A percentile compares a stretch with the other conserved stretches of the same genome.
phyloP scores from a whole-genome alignment of 1,284 basidiomycete genomes.

The Sporisorium exsertum region DNA sequence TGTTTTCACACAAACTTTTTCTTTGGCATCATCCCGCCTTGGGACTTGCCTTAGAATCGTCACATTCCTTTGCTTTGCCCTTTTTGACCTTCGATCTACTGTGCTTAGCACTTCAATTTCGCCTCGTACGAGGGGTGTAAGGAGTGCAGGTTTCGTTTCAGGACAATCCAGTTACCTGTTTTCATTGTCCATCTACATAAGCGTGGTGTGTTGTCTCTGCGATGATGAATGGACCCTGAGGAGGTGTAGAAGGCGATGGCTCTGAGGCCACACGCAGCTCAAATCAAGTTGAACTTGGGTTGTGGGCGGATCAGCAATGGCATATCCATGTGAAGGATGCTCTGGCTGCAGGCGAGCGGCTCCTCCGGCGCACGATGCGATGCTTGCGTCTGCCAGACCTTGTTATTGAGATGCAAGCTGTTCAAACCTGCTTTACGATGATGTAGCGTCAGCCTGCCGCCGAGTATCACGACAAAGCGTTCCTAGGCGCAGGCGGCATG shows the following conservation, averaged over 20 bases:
- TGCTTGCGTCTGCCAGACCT: too few species aligned
- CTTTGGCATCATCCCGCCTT: background rate
- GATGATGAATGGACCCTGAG: background rate
- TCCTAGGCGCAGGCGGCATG: conserved; percentile 48
- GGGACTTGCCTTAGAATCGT: conserved; percentile 1
- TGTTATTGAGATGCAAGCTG: too few species aligned
- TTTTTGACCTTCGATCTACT: background rate
- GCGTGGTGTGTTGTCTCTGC: background rate
- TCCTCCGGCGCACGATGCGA: too few species aligned
- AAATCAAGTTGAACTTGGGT: background rate
- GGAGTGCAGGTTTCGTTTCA: background rate
- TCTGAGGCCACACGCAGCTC: background rate
- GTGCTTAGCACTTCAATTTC: background rate
- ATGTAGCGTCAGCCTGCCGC: background rate
- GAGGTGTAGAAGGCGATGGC: too few species aligned
- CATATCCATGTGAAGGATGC: background rate
- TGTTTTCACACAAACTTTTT: conserved; percentile 1
- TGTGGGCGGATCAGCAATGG: background rate
- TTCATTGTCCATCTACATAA: background rate
- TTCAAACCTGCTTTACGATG: background rate
- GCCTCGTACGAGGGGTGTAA: background rate
- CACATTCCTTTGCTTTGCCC: conserved; percentile 1
- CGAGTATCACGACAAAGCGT: conserved; percentile 28
- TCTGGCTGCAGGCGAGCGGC: background rate
- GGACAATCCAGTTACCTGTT: conserved; percentile 6